Conservation (phyloP, 1,284 basidiomycete genomes). For the Fistulinella cinereoalba region DNA sequence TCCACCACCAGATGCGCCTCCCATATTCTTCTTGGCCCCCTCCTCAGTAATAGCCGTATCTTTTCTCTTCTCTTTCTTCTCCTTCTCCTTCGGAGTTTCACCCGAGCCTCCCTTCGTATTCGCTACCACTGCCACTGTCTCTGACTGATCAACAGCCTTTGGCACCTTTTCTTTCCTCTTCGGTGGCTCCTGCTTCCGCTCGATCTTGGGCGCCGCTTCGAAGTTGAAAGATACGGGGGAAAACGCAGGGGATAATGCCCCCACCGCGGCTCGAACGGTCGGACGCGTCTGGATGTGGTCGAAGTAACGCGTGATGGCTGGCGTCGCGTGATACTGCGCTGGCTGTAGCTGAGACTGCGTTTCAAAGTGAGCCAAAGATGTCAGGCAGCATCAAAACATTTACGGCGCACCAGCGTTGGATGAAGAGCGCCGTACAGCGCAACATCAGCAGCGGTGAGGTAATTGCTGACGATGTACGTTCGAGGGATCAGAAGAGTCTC, state of each 20-base stretch:
- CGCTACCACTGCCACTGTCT: slow-evolving; percentile 25
- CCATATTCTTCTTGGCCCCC: slow-evolving; percentile 46
- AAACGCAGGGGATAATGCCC: slow-evolving; percentile 55
- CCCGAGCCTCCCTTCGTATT: slow-evolving; percentile 30
- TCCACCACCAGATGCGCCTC: slow-evolving; percentile 26
- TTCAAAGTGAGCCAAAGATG: slow-evolving; percentile 13
- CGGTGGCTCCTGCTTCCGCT: slow-evolving; percentile 68
- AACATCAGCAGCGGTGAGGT: slow-evolving; percentile 84
- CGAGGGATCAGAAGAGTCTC: slow-evolving; percentile 70
- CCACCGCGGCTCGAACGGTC: slow-evolving; percentile 55
- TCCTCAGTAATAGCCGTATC: slow-evolving; percentile 45
- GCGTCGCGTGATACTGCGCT: slow-evolving; percentile 68
- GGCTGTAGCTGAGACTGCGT: slow-evolving; percentile 65
- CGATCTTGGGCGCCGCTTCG: slow-evolving; percentile 67
- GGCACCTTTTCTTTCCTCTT: slow-evolving; percentile 82
- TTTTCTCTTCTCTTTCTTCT: slow-evolving; percentile 49
- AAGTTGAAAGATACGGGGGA: slow-evolving; percentile 68
- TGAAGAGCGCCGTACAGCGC: slow-evolving; percentile 82
- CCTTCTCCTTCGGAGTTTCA: slow-evolving; percentile 39
- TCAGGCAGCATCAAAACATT: background rate
- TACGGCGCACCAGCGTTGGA: slow-evolving; percentile 63
- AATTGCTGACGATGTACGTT: slow-evolving; percentile 80
- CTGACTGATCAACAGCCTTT: slow-evolving; percentile 40
- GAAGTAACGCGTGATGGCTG: slow-evolving; percentile 88
- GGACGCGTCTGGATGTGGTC: slow-evolving; percentile 83